Base-by-base conservation (phyloP, 345 rosid genomes). In the Syzygium aqueum region DNA sequence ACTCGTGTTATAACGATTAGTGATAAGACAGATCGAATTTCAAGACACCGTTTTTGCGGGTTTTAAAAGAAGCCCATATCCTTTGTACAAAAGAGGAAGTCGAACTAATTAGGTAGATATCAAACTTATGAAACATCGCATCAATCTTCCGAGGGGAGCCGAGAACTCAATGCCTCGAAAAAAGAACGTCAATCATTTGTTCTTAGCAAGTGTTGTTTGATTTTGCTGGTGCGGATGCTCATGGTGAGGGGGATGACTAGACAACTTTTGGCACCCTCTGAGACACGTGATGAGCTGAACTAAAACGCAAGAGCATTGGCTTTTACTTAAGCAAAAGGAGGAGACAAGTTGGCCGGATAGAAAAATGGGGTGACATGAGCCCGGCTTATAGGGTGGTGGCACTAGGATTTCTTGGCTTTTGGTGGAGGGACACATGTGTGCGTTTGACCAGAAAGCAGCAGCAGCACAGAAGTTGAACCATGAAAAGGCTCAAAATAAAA, bases 381-480 rank as follows among this genome's bases (percentile, higher is more conserved):
- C 88, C 88, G 88, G 88, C 65, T 77, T 73, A 86, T 86, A 77
- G 83, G 87, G 82, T 37, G 49, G 22, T 73, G 80, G 49, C 80
- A 73, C 80, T 73, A 33, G 80, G 80, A 73, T 73, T 73, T 73
- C 80, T 73, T 73, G 80, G 82, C 82, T 57, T 54, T 77, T 77
- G 30, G 85, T 28, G 84, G 59, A 86, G 33, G 49, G 84, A 80
- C 65, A 53, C 84, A 40, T 86, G 85, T 80, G 88, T 86, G 63
- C 40, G 80, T 85, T 86, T 86, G 88, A 86, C 88, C 73, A 80
- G 49, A 86, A 80, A 86, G 85, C 83, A 37, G 77, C 25, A 25
- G 7, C 51, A 85, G 86, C 56, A 84, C 53, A 33, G 85, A 52
- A 28, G 50, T 51, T 65, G 65, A 80, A 40, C 56, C 84, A 82